These are phyloP conservation scores for Solidago caesia DNA, from an alignment of 129 eudicot genomes.

Conservation along the genomic window DNA sequence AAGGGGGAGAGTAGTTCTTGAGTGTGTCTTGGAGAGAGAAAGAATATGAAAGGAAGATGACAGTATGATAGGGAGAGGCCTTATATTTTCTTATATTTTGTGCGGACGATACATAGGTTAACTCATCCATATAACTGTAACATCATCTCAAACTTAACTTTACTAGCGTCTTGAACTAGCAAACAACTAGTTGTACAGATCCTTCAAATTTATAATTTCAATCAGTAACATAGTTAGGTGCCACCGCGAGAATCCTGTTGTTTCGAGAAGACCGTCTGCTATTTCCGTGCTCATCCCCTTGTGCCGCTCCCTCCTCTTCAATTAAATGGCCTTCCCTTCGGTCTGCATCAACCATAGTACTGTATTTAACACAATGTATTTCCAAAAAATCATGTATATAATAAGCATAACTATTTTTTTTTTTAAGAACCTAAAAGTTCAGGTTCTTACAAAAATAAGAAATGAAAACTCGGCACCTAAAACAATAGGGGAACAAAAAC, in stretches of 20 bases:
- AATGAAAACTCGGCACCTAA: too few species aligned
- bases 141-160: neutral
- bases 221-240: slow-evolving; percentile 81
- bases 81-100: too few species aligned
- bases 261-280: slow-evolving; percentile 52
- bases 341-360: slow-evolving; percentile 47
- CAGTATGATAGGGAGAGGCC: too few species aligned
- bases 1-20: too few species aligned
- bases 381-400: neutral
- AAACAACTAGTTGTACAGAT: slow-evolving; percentile 7
- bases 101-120: neutral
- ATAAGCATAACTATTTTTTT: neutral
- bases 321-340: slow-evolving; percentile 84
- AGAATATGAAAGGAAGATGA: too few species aligned
- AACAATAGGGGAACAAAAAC: too few species aligned
- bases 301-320: slow-evolving; percentile 46
- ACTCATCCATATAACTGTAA: too few species aligned
- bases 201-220: slow-evolving; percentile 21
- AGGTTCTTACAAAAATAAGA: too few species aligned
- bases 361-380: neutral
- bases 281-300: slow-evolving; percentile 47
- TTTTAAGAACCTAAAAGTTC: too few species aligned
- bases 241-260: slow-evolving; percentile 87
- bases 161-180: neutral
- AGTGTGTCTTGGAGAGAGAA: too few species aligned